Evolutionary conservation across 2,329 filamentous ascomycete species (phyloP).

Genomic region (Monosporascus sp.): DNA sequence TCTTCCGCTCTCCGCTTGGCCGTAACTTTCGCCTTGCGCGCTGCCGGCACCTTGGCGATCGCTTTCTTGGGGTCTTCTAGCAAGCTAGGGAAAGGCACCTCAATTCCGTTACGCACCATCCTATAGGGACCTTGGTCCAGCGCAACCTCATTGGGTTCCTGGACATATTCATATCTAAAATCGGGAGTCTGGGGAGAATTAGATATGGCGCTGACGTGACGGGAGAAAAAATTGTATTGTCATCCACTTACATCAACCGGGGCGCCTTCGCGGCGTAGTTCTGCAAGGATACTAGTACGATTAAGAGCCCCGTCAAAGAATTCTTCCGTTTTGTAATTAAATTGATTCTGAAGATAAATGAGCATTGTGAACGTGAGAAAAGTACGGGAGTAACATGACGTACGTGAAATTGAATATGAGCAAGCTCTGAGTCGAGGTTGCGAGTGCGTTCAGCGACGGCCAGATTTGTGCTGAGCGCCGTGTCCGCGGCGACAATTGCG

Average conservation of each 20-base stretch:
- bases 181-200: conserved; percentile 18
- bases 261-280: conserved; percentile 20
- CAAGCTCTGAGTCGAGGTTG: conserved; percentile 29
- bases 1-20: conserved; percentile 47
- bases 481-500: conserved; percentile 18
- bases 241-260: conserved; percentile 20
- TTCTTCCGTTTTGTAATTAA: conserved; percentile 21
- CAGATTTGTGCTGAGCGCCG: conserved; percentile 27
- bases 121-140: conserved; percentile 20
- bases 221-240: neutral
- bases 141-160: conserved; percentile 15
- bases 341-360: conserved; percentile 19
- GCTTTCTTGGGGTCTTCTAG: conserved; percentile 29
- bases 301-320: conserved; percentile 23
- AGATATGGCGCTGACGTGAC: conserved; percentile 5
- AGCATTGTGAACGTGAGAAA: conserved; percentile 9
- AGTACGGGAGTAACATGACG: conserved; percentile 12
- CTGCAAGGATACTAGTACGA: conserved; percentile 18
- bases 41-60: conserved; percentile 21
- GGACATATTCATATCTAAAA: conserved; percentile 19
- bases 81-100: conserved; percentile 26
- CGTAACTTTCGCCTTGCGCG: conserved; percentile 26
- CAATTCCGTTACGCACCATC: conserved; percentile 20
- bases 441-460: conserved; percentile 26
- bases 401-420: conserved; percentile 37